Percentiles rank a stretch among this genome's conserved stretches.
Conservation (phyloP, 306 rosid genomes). For the Prunus mongolica region DNA sequence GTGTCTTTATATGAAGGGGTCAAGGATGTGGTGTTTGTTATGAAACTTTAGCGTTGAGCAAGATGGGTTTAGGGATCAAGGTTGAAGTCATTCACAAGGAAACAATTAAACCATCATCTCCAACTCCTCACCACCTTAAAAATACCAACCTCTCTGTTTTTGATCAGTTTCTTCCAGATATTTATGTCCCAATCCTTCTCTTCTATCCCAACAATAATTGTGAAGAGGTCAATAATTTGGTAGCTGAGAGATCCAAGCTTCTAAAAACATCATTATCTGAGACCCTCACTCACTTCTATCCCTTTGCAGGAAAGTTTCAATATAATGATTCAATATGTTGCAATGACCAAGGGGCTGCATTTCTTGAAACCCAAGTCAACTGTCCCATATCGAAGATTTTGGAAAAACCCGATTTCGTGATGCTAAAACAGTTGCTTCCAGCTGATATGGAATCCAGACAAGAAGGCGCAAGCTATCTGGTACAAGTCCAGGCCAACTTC, state of each 20-base stretch:
- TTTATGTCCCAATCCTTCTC: background rate
- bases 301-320: slow-evolving; percentile 7
- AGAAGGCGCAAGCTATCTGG: background rate
- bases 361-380: too few species aligned
- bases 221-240: background rate
- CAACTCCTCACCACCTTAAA: too few species aligned
- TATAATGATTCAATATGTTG: background rate
- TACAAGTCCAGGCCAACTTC: background rate
- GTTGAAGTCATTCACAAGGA: too few species aligned
- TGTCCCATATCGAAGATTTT: too few species aligned
- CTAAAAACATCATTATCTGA: background rate
- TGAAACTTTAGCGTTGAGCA: background rate
- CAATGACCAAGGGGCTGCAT: background rate
- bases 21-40: too few species aligned
- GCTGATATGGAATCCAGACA: too few species aligned
- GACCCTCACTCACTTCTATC: slow-evolving; percentile 15
- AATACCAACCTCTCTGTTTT: background rate
- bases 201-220: background rate
- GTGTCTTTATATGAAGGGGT: too few species aligned
- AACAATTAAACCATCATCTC: too few species aligned
- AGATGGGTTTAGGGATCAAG: background rate
- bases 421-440: slow-evolving; percentile 15
- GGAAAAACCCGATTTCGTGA: background rate
- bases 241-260: background rate
- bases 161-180: background rate